A percentile compares a stretch with the other conserved stretches of the same genome.
These are phyloP conservation scores for Metschnikowia kunwiensis DNA, from an alignment of 805 yeast genomes.

Conservation along the genomic window DNA sequence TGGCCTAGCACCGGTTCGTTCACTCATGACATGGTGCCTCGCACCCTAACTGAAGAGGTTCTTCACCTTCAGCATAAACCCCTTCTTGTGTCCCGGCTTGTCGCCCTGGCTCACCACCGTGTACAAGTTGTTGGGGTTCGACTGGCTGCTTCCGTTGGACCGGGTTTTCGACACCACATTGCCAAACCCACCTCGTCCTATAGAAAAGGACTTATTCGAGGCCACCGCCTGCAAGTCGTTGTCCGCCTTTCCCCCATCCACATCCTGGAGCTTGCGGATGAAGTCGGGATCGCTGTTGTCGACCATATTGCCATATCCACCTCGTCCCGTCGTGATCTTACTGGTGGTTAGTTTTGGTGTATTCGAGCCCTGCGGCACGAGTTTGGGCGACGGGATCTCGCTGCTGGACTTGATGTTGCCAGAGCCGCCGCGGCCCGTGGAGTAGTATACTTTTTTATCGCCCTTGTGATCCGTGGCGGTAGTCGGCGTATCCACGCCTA, in stretches of 20 bases:
- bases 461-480: conserved; percentile 15
- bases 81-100: conserved; percentile 23
- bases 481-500: conserved; percentile 11
- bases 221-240: conserved; percentile 41
- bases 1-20: too few species aligned
- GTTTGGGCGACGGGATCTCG: conserved; percentile 49
- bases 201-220: conserved; percentile 45
- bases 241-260: conserved; percentile 38
- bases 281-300: conserved; percentile 55
- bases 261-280: conserved; percentile 66
- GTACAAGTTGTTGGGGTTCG: conserved; percentile 27
- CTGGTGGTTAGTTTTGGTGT: conserved; percentile 57
- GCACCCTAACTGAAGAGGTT: conserved; percentile 29
- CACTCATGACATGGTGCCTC: too few species aligned
- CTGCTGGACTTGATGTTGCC: conserved; percentile 56
- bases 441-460: conserved; percentile 39
- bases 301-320: conserved; percentile 76
- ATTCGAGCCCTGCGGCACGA: conserved; percentile 56
- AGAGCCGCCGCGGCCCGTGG: conserved; percentile 82
- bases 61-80: conserved; percentile 47
- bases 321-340: conserved; percentile 69
- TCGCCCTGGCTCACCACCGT: conserved; percentile 37
- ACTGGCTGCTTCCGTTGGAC: conserved; percentile 23
- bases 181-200: conserved; percentile 69
- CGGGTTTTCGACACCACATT: conserved; percentile 44